phyloP scores from a whole-genome alignment of 1,139 yeast species.

The Kluyveromyces sp. region DNA sequence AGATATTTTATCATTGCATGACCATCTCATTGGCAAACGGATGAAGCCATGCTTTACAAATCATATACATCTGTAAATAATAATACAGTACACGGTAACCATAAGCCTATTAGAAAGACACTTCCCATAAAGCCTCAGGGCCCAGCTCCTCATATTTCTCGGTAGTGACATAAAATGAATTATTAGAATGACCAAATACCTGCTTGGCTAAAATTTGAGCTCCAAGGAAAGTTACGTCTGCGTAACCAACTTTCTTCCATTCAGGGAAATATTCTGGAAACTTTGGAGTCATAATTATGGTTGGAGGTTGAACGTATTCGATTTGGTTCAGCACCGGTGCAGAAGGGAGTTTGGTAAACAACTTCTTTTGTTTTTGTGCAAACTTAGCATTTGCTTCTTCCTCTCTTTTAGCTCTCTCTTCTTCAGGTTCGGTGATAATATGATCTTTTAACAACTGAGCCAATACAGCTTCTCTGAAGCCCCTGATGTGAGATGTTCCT shows the following conservation, averaged over 20 bases:
- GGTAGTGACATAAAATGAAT: slow-evolving; percentile 59
- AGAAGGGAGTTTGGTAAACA: slow-evolving; percentile 21
- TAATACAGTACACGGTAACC: neutral
- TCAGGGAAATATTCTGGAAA: slow-evolving; percentile 91
- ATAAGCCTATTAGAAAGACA: slow-evolving; percentile 25
- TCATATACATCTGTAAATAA: neutral
- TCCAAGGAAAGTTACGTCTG: slow-evolving; percentile 73
- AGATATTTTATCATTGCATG: neutral
- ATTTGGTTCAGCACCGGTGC: slow-evolving; percentile 20
- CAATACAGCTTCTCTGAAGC: slow-evolving; percentile 66
- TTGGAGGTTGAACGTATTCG: slow-evolving; percentile 60
- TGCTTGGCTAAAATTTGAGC: slow-evolving; percentile 86
- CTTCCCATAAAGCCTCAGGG: slow-evolving; percentile 56
- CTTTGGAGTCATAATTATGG: slow-evolving; percentile 57
- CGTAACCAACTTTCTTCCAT: slow-evolving; percentile 84
- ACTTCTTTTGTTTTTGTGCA: slow-evolving; percentile 22
- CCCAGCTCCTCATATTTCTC: slow-evolving; percentile 76
- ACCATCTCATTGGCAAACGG: neutral
- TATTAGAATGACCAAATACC: slow-evolving; percentile 61
- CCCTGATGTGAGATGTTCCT: slow-evolving; percentile 63
- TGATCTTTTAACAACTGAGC: slow-evolving; percentile 54
- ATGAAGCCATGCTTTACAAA: neutral
- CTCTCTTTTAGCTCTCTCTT: slow-evolving; percentile 33
- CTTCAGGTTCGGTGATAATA: slow-evolving; percentile 38
- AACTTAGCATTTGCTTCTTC: slow-evolving; percentile 21